phyloP scores from a whole-genome alignment of 2,329 filamentous ascomycete species.

The Monosporascus cannonballus region DNA sequence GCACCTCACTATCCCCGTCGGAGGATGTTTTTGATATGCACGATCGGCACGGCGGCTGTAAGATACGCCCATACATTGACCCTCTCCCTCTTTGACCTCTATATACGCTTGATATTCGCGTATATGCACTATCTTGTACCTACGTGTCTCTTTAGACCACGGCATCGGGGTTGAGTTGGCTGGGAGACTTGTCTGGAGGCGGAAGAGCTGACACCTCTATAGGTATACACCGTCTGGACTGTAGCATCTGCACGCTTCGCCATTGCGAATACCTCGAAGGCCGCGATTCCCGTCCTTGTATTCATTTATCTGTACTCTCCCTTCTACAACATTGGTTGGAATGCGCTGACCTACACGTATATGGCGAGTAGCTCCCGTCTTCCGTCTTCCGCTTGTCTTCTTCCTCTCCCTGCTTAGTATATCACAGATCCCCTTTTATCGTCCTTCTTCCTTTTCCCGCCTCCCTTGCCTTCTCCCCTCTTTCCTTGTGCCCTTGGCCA shows the following conservation, averaged over 20 bases:
- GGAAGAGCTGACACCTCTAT: background rate
- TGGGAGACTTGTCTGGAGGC: background rate
- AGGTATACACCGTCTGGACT: conserved; percentile 32
- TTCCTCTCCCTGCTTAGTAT: background rate
- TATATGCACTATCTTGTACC: too few species aligned
- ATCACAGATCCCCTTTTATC: background rate
- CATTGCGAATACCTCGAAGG: conserved; percentile 24
- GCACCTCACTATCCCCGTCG: conserved; percentile 28
- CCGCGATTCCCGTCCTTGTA: conserved; percentile 33
- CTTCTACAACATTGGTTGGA: conserved; percentile 33
- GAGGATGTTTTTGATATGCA: conserved; percentile 31
- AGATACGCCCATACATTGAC: background rate
- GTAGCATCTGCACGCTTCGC: conserved; percentile 31
- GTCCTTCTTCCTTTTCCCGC: background rate
- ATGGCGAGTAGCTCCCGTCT: conserved; percentile 5
- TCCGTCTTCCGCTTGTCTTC: background rate
- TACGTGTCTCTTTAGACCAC: too few species aligned
- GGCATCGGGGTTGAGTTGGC: too few species aligned
- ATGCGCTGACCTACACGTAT: conserved; percentile 31
- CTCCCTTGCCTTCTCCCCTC: background rate
- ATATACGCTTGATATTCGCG: too few species aligned
- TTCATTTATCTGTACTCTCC: conserved; percentile 37
- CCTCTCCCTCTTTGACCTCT: too few species aligned
- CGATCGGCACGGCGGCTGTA: conserved; percentile 26
- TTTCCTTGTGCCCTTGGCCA: too few species aligned